A percentile compares a stretch with the other conserved stretches of the same genome.
Evolutionary conservation across 1,139 yeast genomes (phyloP).

Genomic region (Pichia sp.): DNA sequence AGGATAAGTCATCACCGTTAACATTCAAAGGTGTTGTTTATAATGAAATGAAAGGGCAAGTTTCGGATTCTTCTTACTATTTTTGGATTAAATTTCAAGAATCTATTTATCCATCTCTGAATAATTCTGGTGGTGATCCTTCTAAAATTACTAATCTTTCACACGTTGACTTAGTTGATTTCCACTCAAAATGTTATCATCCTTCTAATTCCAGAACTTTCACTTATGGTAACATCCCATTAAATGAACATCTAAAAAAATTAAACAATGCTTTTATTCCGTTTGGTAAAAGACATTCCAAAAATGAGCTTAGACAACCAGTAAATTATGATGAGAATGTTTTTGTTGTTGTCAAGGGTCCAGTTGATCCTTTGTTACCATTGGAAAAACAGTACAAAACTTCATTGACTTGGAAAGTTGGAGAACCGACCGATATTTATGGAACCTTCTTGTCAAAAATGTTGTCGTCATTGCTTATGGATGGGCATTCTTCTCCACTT

Average conservation of each 20-base stretch:
- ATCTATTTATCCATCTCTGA: conserved; percentile 74
- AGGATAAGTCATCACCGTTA: conserved; percentile 54
- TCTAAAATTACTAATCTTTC: conserved; percentile 62
- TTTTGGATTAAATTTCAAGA: conserved; percentile 82
- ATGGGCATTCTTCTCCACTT: conserved; percentile 89
- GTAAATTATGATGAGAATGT: conserved; percentile 34
- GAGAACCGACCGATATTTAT: conserved; percentile 63
- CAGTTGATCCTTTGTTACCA: conserved; percentile 81
- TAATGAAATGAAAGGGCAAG: conserved; percentile 98
- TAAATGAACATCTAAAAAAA: conserved; percentile 54
- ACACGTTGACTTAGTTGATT: conserved; percentile 69
- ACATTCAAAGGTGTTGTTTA: conserved; percentile 92
- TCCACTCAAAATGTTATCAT: conserved; percentile 72
- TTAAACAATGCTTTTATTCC: conserved; percentile 45
- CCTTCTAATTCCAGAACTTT: conserved; percentile 86
- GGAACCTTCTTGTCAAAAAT: conserved; percentile 70
- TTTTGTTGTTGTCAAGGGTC: conserved; percentile 52
- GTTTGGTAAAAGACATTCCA: conserved; percentile 45
- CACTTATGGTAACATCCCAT: conserved; percentile 77
- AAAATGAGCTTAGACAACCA: conserved; percentile 35
- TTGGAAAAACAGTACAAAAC: conserved; percentile 64
- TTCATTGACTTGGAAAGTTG: conserved; percentile 84
- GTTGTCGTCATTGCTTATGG: conserved; percentile 66
- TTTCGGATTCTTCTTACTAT: conserved; percentile 80
- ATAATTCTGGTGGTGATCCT: conserved; percentile 97